Evolutionary conservation across 768 basidiomycete species (phyloP), one percentile per base, ranked within the genome.

Genomic region (Russula sp.): DNA sequence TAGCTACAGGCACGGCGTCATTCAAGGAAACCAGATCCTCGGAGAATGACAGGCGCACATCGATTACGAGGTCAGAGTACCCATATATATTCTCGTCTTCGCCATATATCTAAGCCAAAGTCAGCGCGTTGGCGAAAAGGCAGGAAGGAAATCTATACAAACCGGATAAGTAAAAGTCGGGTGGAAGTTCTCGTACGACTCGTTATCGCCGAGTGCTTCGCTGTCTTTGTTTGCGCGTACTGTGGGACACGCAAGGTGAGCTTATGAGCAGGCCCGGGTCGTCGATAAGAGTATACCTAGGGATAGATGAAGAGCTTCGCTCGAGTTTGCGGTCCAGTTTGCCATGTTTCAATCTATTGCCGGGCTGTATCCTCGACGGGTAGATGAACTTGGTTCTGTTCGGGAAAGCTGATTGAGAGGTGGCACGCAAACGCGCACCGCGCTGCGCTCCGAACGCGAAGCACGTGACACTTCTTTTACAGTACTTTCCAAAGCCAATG

Each of bases 21-120:
- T 34, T 38, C 14, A 56, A 7, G 52, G 10, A 20, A 43, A 29
- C 51, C 36, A 58, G 36, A 36, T 35, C 22, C 18, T 36, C 20
- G 8, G 39, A 62, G 34, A 50, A 22, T 29, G 50, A 74, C 85
- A 41, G 25, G 41, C 62, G 57, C 70, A 97, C 94, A 70, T 96
- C 84, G 67, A 98, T 87, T 32, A 80, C 72, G 38, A 99, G 79
- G 69, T 87, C 87, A 64, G 84, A 81, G 75, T 97, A 98, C 2
- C 96, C 96, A 71, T 96, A 98, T 59, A 98, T 87, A 75, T 87
- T 94, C 75, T 99, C 94, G 56, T 96, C 90, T 69, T 98, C 93
- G 56, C 96, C 96, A 70, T 86, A 98, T 69, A 99, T 94, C 90
- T 93, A 51, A 14, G 18, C 1, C 7, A 54, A 38, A 7, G 22